Conservation (phyloP, 495 filamentous ascomycete genomes). For the Penicillium goetzii region DNA sequence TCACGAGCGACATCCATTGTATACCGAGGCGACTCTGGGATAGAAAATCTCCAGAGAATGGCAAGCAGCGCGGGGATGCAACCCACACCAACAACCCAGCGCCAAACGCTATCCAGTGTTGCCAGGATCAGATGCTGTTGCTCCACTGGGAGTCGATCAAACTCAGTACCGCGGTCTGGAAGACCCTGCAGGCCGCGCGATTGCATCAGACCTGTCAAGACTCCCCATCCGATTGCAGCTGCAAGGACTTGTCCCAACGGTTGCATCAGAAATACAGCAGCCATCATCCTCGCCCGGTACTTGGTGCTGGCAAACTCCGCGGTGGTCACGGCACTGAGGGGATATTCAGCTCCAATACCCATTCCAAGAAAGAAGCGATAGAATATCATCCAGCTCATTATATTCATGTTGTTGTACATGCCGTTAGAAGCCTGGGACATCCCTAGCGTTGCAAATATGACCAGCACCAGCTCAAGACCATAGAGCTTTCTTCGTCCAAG, state of each 20-base stretch:
- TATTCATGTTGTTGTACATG: constrained; percentile 46
- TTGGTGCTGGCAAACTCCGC: constrained; percentile 58
- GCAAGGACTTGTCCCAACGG: constrained; percentile 57
- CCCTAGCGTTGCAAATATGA: constrained; percentile 52
- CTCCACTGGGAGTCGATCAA: constrained; percentile 7
- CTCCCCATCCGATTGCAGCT: constrained; percentile 36
- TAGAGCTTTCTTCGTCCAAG: constrained; percentile 59
- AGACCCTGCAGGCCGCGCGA: constrained; percentile 2
- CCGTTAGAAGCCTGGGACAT: constrained; percentile 32
- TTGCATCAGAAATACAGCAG: constrained; percentile 61
- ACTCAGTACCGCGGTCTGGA: constrained; percentile 4
- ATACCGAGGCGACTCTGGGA: constrained; percentile 59
- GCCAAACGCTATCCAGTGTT: constrained; percentile 47
- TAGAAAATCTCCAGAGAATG: constrained; percentile 54
- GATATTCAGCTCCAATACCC: constrained; percentile 52
- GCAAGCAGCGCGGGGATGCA: constrained; percentile 58
- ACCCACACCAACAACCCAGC: constrained; percentile 55
- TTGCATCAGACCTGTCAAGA: constrained; percentile 12
- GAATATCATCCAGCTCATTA: constrained; percentile 52
- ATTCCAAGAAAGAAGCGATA: constrained; percentile 50
- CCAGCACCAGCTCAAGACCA: constrained; percentile 58
- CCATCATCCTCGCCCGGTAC: constrained; percentile 58
- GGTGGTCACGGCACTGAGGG: constrained; percentile 56
- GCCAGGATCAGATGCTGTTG: constrained; percentile 20
- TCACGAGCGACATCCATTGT: constrained; percentile 47